A percentile compares a stretch with the other conserved stretches of the same genome.
Conservation (phyloP, 352 stramenopile genomes). For the Phytophthora sansomeana region DNA sequence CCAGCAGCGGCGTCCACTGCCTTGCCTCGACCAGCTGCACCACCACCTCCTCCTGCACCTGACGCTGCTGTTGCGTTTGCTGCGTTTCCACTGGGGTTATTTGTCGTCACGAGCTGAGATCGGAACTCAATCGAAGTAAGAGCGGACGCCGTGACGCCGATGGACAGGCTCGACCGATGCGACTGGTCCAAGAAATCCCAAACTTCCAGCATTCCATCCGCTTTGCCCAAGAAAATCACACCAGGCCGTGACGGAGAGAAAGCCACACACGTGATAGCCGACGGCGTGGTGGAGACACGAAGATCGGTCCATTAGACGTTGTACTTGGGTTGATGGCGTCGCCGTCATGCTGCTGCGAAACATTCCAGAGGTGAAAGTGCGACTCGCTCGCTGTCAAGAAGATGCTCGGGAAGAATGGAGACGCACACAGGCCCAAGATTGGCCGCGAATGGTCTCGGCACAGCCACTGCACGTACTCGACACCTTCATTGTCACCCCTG, state of each 20-base stretch:
- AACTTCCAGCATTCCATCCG: constrained; percentile 92
- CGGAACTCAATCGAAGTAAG: constrained; percentile 91
- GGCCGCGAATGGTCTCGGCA: constrained; percentile 89
- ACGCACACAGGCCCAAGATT: constrained; percentile 80
- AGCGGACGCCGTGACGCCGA: constrained; percentile 85
- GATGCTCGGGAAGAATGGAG: constrained; percentile 93
- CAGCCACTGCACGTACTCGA: constrained; percentile 94
- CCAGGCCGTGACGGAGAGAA: constrained; percentile 91
- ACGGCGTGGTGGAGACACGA: constrained; percentile 80
- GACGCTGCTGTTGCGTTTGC: constrained; percentile 12
- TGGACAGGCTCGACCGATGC: constrained; percentile 81
- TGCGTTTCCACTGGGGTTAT: constrained; percentile 25
- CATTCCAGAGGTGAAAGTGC: constrained; percentile 94
- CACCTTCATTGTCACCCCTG: constrained; percentile 55
- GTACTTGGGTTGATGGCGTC: constrained; percentile 3
- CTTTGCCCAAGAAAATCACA: constrained; percentile 90
- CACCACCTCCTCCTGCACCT: too few relatives aligned
- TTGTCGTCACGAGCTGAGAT: constrained; percentile 34
- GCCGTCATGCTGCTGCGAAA: constrained; percentile 49
- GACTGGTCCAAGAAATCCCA: constrained; percentile 95
- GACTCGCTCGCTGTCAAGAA: constrained; percentile 90
- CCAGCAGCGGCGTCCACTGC: constrained; percentile 20
- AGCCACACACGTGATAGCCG: constrained; percentile 82
- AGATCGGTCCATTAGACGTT: constrained; percentile 80
- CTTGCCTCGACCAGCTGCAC: constrained; percentile 30